Percentiles rank a stretch among this genome's conserved stretches.
Evolutionary conservation across 2,329 filamentous ascomycete genomes (phyloP).

Genomic region (Claviceps sp.): DNA sequence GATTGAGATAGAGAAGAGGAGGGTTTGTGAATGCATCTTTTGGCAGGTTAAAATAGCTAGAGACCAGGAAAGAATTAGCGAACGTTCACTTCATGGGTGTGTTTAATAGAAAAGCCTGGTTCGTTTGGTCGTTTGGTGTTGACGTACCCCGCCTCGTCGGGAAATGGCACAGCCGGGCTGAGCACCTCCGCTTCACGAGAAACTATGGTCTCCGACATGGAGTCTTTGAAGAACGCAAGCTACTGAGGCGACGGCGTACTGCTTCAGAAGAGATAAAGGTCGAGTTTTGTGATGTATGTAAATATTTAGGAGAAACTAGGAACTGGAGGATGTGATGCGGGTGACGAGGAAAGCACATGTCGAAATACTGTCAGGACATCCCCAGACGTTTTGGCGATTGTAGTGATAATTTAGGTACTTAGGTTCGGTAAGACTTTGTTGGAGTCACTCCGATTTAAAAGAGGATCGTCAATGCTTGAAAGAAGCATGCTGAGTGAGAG

Average conservation of each 20-base stretch:
- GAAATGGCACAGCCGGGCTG: background rate
- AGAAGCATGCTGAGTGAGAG: background rate
- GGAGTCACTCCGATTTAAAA: background rate
- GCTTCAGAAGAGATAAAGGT: background rate
- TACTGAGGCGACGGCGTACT: background rate
- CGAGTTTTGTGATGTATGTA: background rate
- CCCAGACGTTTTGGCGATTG: background rate
- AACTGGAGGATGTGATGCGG: background rate
- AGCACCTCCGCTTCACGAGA: background rate
- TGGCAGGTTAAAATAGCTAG: slow-evolving; percentile 21
- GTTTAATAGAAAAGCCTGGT: background rate
- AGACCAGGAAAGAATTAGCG: background rate
- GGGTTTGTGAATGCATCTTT: slow-evolving; percentile 7
- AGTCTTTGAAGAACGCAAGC: background rate
- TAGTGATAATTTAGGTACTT: background rate
- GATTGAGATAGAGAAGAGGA: slow-evolving; percentile 9
- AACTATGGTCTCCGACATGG: slow-evolving; percentile 11
- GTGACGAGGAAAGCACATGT: too few species aligned
- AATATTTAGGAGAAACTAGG: background rate
- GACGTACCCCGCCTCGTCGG: slow-evolving; percentile 14
- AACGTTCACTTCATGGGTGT: background rate
- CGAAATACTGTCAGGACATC: background rate
- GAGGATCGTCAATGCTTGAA: background rate
- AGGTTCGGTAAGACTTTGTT: background rate
- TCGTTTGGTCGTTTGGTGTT: background rate